These are phyloP conservation scores for Chrysosporium queenslandicum DNA, from an alignment of 2,329 filamentous ascomycete genomes.

Conservation along the genomic window DNA sequence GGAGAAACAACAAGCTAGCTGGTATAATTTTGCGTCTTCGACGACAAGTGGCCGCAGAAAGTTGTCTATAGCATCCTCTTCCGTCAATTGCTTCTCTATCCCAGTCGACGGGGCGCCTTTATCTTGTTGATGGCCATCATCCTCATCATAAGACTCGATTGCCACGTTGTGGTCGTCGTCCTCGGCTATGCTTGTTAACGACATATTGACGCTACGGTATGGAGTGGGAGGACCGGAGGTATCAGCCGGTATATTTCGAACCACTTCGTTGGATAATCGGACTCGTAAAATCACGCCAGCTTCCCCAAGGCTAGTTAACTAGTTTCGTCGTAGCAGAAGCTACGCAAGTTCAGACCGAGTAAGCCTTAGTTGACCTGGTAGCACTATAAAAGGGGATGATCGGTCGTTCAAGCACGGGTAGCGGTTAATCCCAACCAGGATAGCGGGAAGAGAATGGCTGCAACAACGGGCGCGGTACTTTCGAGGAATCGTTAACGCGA, in stretches of 20 bases:
- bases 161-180: conserved; percentile 10
- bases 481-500: too few species aligned
- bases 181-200: conserved; percentile 4
- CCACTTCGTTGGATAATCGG: neutral
- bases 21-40: conserved; percentile 37
- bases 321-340: neutral
- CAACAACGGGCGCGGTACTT: too few species aligned
- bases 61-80: conserved; percentile 30
- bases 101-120: neutral
- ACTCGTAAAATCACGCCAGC: neutral
- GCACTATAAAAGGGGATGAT: too few species aligned
- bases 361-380: too few species aligned
- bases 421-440: neutral
- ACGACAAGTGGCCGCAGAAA: conserved; percentile 35
- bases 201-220: conserved; percentile 8
- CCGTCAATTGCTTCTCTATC: conserved; percentile 23
- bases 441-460: too few species aligned
- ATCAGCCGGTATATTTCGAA: neutral
- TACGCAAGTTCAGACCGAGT: neutral
- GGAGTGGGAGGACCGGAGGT: neutral
- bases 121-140: conserved; percentile 20
- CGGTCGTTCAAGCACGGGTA: neutral
- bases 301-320: neutral
- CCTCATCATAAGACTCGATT: conserved; percentile 23
- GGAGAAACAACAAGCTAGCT: conserved; percentile 39